Conservation (phyloP, 768 basidiomycete species). For the Naematelia aurantialba region DNA sequence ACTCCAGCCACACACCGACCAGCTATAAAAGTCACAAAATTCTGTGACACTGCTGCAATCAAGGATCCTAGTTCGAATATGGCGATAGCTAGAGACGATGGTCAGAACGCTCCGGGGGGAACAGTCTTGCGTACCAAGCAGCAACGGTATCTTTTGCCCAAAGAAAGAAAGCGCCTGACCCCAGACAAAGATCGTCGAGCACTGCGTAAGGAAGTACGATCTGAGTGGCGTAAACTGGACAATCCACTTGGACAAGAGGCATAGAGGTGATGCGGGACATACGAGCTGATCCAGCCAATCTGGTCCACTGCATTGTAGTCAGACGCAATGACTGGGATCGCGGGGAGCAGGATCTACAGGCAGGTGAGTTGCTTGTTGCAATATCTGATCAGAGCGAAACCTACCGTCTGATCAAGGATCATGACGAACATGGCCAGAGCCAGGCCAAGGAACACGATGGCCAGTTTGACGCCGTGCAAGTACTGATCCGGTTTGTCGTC, state of each 20-base stretch:
- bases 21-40: constrained; percentile 12
- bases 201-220: constrained; percentile 15
- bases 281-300: constrained; percentile 18
- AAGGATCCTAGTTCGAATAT: constrained; percentile 15
- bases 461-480: constrained; percentile 9
- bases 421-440: constrained; percentile 9
- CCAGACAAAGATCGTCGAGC: constrained; percentile 13
- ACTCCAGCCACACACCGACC: constrained; percentile 10
- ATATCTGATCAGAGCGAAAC: background rate
- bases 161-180: constrained; percentile 10
- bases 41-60: constrained; percentile 13
- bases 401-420: constrained; percentile 14
- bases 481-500: background rate
- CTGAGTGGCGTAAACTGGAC: too few species aligned
- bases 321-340: constrained; percentile 13
- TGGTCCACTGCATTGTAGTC: constrained; percentile 6
- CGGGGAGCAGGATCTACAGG: constrained; percentile 11
- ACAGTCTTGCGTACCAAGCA: constrained; percentile 1
- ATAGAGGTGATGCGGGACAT: background rate
- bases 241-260: too few species aligned
- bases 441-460: constrained; percentile 12
- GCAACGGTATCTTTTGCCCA: constrained; percentile 7
- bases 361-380: background rate
- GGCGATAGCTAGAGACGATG: constrained; percentile 4
- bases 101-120: background rate